Conservation (phyloP, 169 alveolate species). For the Plasmodium cynomolgi region DNA sequence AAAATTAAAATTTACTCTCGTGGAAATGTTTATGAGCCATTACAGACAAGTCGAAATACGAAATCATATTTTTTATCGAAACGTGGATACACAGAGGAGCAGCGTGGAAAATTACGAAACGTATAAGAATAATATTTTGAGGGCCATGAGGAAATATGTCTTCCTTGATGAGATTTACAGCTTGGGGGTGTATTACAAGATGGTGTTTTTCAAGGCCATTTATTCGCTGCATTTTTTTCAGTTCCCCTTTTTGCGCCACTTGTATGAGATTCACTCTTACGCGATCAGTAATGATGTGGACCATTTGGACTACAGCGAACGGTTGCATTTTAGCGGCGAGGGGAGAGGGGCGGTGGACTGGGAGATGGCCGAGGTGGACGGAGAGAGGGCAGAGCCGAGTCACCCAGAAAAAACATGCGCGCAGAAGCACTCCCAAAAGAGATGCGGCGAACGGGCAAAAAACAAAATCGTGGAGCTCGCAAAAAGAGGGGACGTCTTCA, state of each 20-base stretch:
- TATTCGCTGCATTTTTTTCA: conserved; percentile 63
- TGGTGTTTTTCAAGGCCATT: conserved; percentile 60
- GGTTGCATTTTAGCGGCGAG: conserved; percentile 19
- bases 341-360: not conserved
- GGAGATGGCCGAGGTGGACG: not conserved
- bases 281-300: not conserved
- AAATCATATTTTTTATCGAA: conserved; percentile 20
- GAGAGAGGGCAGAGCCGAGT: not conserved
- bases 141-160: conserved; percentile 50
- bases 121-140: conserved; percentile 51
- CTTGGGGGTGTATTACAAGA: conserved; percentile 36
- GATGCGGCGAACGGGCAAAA: not conserved
- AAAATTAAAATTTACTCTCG: not conserved
- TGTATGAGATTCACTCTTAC: conserved; percentile 16
- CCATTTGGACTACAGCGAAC: conserved; percentile 23
- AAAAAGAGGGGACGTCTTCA: conserved; percentile 44
- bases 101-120: conserved; percentile 21
- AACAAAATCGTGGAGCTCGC: conserved; percentile 34
- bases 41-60: conserved; percentile 37
- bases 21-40: conserved; percentile 53
- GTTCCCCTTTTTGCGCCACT: conserved; percentile 32
- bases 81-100: conserved; percentile 6
- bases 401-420: not conserved
- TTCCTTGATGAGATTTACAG: conserved; percentile 48
- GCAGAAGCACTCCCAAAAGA: not conserved